Percentiles rank a stretch among this genome's conserved stretches.
These are phyloP conservation scores for Cytidiella melzeri DNA, from an alignment of 768 basidiomycete species.

Conservation along the genomic window DNA sequence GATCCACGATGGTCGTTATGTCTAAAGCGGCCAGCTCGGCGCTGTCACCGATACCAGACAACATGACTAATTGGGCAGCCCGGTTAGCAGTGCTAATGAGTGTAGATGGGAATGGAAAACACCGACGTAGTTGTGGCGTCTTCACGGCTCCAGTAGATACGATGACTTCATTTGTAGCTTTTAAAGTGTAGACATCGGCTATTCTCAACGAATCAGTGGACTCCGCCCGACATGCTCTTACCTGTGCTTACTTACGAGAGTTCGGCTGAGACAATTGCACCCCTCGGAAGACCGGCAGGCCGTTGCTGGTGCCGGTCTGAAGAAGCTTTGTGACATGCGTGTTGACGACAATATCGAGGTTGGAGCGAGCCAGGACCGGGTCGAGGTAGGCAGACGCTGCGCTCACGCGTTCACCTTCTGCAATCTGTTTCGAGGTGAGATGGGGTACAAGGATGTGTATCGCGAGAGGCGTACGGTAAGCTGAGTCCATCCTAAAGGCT, in stretches of 20 bases:
- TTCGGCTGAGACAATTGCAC: too few species aligned
- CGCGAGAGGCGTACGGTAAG: slow-evolving; percentile 6
- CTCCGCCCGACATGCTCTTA: neutral
- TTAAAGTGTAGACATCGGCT: slow-evolving; percentile 7
- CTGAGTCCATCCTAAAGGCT: slow-evolving; percentile 12
- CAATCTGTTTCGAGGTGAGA: too few species aligned
- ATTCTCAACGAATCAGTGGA: neutral
- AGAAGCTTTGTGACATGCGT: too few species aligned
- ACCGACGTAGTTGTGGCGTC: too few species aligned
- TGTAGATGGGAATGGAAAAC: too few species aligned
- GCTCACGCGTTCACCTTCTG: slow-evolving; percentile 4
- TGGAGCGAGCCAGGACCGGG: slow-evolving; percentile 6
- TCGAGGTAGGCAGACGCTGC: slow-evolving; percentile 5
- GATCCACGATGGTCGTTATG: too few species aligned
- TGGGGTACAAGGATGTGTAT: too few species aligned
- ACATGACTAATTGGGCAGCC: too few species aligned
- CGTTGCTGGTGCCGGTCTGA: slow-evolving; percentile 1
- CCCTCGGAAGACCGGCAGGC: slow-evolving; percentile 6
- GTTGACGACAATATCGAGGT: slow-evolving; percentile 8
- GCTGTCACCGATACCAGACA: too few species aligned
- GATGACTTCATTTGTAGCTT: slow-evolving; percentile 24
- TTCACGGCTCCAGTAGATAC: slow-evolving; percentile 13
- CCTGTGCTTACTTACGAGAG: neutral
- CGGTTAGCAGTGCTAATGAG: too few species aligned
- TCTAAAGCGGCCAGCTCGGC: too few species aligned